Percentiles rank a stretch among this genome's conserved stretches.
Evolutionary conservation across 495 filamentous ascomycete species (phyloP).

Genomic region (Collariella sp.): DNA sequence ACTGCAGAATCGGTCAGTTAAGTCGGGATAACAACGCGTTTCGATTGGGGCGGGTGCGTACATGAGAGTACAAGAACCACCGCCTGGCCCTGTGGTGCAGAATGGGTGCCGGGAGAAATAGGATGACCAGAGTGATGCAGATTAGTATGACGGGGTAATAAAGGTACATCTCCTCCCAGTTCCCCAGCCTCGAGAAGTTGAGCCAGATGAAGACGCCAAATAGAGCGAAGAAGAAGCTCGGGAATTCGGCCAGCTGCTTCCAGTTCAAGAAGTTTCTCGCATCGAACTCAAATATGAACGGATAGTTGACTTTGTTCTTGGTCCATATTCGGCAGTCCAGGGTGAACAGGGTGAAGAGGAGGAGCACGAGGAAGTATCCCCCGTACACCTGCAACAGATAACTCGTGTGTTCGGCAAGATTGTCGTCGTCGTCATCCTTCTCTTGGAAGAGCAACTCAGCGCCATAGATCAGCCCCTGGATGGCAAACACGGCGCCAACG

Average conservation of each 20-base stretch:
- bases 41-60: slow-evolving; percentile 35
- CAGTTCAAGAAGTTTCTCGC: slow-evolving; percentile 76
- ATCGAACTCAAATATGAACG: slow-evolving; percentile 95
- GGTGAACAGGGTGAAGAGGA: slow-evolving; percentile 67
- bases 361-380: slow-evolving; percentile 70
- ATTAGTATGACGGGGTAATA: slow-evolving; percentile 87
- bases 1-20: slow-evolving; percentile 43
- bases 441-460: slow-evolving; percentile 43
- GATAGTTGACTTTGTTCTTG: slow-evolving; percentile 79
- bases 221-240: slow-evolving; percentile 66
- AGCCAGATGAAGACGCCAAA: slow-evolving; percentile 78
- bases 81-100: slow-evolving; percentile 68
- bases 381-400: slow-evolving; percentile 82
- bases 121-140: slow-evolving; percentile 49
- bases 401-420: slow-evolving; percentile 47
- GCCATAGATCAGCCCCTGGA: slow-evolving; percentile 67
- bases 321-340: slow-evolving; percentile 77
- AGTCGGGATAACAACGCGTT: not conserved
- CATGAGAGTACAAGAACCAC: slow-evolving; percentile 80
- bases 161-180: slow-evolving; percentile 57
- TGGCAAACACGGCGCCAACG: slow-evolving; percentile 59
- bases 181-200: slow-evolving; percentile 63
- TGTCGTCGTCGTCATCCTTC: slow-evolving; percentile 30
- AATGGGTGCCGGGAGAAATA: slow-evolving; percentile 67
- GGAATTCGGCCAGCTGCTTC: slow-evolving; percentile 79